Percentiles rank a stretch among this genome's conserved stretches.
phyloP scores from a whole-genome alignment of 2,329 filamentous ascomycete species.

The Sporothrix inflata region DNA sequence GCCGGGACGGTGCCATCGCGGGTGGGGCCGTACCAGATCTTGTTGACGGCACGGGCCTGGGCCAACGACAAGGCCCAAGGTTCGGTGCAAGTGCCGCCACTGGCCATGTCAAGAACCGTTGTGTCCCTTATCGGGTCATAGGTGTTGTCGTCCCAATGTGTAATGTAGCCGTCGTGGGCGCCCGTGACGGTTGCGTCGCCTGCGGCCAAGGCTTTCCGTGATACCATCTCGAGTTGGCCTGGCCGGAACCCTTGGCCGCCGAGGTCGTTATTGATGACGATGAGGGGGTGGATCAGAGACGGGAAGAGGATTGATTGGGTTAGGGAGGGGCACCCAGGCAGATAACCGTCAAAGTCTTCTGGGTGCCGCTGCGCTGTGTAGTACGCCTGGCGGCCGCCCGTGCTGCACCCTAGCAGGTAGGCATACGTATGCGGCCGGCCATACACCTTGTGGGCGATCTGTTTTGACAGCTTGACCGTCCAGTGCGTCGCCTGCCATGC shows the following conservation, averaged over 20 bases:
- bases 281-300: neutral
- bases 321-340: neutral
- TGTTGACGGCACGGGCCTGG: neutral
- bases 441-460: neutral
- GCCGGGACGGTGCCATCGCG: neutral
- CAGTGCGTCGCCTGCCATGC: neutral
- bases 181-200: neutral
- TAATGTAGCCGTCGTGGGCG: neutral
- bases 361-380: neutral
- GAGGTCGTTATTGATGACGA: neutral
- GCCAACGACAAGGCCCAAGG: neutral
- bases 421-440: neutral
- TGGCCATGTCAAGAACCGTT: neutral
- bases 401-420: neutral
- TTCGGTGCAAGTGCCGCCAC: neutral
- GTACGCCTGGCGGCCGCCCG: neutral
- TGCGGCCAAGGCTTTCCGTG: neutral
- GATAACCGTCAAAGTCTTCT: neutral
- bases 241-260: neutral
- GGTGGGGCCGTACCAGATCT: neutral
- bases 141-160: neutral
- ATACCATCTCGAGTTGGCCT: neutral
- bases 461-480: neutral
- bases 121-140: neutral
- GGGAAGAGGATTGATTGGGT: neutral